These are phyloP conservation scores for Phytophthora quininea DNA, from an alignment of 352 stramenopile species.

Conservation along the genomic window DNA sequence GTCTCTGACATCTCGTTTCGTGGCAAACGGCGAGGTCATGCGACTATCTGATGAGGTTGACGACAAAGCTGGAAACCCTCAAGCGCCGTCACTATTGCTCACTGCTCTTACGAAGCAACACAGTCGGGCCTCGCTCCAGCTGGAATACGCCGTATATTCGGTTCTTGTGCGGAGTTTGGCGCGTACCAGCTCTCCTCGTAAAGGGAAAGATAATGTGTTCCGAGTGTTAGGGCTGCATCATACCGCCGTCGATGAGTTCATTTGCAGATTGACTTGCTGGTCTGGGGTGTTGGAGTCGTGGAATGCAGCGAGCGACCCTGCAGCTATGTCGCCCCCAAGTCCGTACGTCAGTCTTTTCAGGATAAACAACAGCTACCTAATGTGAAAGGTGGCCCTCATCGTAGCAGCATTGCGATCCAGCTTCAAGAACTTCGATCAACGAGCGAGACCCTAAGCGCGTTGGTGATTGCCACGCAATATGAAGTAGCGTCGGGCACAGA, in stretches of 20 bases:
- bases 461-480: slow-evolving; percentile 51
- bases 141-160: slow-evolving; percentile 43
- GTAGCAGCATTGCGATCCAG: slow-evolving; percentile 20
- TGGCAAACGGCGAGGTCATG: slow-evolving; percentile 1
- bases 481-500: slow-evolving; percentile 31
- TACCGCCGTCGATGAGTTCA: slow-evolving; percentile 16
- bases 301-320: slow-evolving; percentile 22
- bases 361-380: neutral
- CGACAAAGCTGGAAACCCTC: neutral
- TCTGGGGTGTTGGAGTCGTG: slow-evolving; percentile 22
- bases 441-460: slow-evolving; percentile 58
- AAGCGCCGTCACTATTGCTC: slow-evolving; percentile 60
- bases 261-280: slow-evolving; percentile 23
- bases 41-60: neutral
- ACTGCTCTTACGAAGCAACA: slow-evolving; percentile 59
- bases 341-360: neutral
- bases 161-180: slow-evolving; percentile 29
- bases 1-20: neutral
- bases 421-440: slow-evolving; percentile 48
- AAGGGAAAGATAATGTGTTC: slow-evolving; percentile 11
- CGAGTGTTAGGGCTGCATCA: slow-evolving; percentile 7
- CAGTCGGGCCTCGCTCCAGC: slow-evolving; percentile 34
- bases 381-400: slow-evolving; percentile 2
- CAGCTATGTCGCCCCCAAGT: slow-evolving; percentile 5
- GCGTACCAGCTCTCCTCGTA: slow-evolving; percentile 9